phyloP scores from a whole-genome alignment of 768 basidiomycete species.

The Tylopilus felleus region DNA sequence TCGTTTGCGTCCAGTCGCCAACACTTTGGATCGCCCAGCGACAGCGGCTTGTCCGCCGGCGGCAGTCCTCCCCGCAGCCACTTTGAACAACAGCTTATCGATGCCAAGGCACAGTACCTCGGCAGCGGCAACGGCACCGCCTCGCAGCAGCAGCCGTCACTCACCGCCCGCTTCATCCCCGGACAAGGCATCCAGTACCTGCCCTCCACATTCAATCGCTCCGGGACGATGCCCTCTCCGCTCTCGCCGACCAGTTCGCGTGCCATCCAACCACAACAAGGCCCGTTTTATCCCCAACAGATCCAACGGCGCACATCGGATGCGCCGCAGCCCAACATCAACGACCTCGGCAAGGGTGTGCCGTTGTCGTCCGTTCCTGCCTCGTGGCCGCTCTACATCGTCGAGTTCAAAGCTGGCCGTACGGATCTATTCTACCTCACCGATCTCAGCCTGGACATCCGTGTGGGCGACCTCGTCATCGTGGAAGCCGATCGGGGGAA shows the following conservation, averaged over 20 bases:
- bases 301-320: slow-evolving; percentile 41
- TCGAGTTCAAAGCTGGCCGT: slow-evolving; percentile 96
- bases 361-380: slow-evolving; percentile 80
- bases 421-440: slow-evolving; percentile 93
- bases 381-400: slow-evolving; percentile 89
- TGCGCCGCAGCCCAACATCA: slow-evolving; percentile 33
- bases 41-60: slow-evolving; percentile 49
- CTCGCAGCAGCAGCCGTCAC: slow-evolving; percentile 31
- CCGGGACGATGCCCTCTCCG: slow-evolving; percentile 45
- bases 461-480: slow-evolving; percentile 88
- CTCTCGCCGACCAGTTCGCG: slow-evolving; percentile 47
- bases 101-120: slow-evolving; percentile 39
- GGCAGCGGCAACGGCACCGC: slow-evolving; percentile 17
- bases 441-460: slow-evolving; percentile 61
- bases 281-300: slow-evolving; percentile 29
- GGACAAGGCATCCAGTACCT: slow-evolving; percentile 64
- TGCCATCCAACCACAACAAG: slow-evolving; percentile 29
- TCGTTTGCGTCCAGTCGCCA: slow-evolving; percentile 44
- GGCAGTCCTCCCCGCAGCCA: slow-evolving; percentile 49
- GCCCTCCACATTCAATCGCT: slow-evolving; percentile 41
- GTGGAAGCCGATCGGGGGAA: slow-evolving; percentile 96
- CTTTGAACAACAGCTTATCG: slow-evolving; percentile 46
- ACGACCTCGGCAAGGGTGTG: slow-evolving; percentile 82
- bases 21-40: slow-evolving; percentile 55
- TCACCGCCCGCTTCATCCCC: slow-evolving; percentile 61